These are phyloP conservation scores for Calophaca sinica DNA, from an alignment of 306 rosid genomes.

Conservation along the genomic window DNA sequence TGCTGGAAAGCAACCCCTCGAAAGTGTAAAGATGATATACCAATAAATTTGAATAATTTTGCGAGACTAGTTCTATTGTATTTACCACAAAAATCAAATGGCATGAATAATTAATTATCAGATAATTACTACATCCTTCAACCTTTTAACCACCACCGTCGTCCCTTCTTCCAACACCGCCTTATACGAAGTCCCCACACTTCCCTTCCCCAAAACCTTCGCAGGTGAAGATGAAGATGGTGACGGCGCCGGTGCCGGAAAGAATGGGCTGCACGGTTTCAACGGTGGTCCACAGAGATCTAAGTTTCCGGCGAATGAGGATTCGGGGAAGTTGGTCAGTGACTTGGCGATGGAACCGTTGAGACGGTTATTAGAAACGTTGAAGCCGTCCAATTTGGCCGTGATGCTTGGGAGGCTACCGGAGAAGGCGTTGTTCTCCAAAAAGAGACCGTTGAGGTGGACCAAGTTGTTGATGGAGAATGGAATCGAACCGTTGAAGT, in stretches of 20 bases:
- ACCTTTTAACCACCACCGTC: slow-evolving; percentile 91
- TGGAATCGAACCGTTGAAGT: slow-evolving; percentile 76
- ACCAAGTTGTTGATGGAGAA: slow-evolving; percentile 74
- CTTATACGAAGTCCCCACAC: slow-evolving; percentile 96
- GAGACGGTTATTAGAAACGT: slow-evolving; percentile 73
- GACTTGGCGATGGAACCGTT: slow-evolving; percentile 86
- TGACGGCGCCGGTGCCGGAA: slow-evolving; percentile 80
- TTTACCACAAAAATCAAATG: no score
- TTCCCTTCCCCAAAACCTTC: slow-evolving; percentile 85
- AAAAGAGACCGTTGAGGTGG: slow-evolving; percentile 68
- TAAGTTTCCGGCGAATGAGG: slow-evolving; percentile 78
- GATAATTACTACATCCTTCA: slow-evolving; percentile 98
- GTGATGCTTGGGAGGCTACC: slow-evolving; percentile 69
- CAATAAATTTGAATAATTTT: slow-evolving; percentile 42
- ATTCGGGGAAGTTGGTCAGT: slow-evolving; percentile 51
- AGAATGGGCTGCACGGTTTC: slow-evolving; percentile 69
- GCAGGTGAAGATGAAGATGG: slow-evolving; percentile 55
- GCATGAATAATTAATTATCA: no score
- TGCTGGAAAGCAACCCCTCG: slow-evolving; percentile 17
- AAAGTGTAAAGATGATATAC: neutral
- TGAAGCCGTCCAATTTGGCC: slow-evolving; percentile 40
- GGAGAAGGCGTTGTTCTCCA: slow-evolving; percentile 72
- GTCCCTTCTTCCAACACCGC: slow-evolving; percentile 97
- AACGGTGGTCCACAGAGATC: slow-evolving; percentile 86
- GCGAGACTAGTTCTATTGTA: no score